Percentiles rank a stretch among this genome's conserved stretches.
phyloP scores from a whole-genome alignment of 2,329 filamentous ascomycete species.

The Calonectria pauciramosa region DNA sequence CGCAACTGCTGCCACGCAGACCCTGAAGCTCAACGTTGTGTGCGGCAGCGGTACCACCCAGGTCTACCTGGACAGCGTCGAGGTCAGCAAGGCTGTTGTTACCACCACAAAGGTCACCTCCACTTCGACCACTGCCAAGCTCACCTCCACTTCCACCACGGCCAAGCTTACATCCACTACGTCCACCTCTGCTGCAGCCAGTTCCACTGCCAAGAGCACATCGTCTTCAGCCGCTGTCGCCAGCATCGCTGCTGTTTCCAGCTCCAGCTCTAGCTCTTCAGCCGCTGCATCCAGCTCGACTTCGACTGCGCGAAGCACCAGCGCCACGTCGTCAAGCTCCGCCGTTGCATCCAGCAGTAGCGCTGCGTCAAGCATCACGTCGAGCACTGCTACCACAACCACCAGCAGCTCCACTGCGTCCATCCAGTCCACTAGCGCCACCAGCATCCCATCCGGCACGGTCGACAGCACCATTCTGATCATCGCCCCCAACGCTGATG shows the following conservation, averaged over 20 bases:
- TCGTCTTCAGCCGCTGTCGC: not conserved
- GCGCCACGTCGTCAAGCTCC: not conserved
- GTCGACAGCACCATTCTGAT: conserved; percentile 26
- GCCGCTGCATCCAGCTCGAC: not conserved
- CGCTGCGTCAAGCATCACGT: not conserved
- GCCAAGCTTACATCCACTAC: not conserved
- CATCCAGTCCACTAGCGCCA: conserved; percentile 10
- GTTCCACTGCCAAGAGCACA: not conserved
- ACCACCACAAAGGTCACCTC: conserved; percentile 1
- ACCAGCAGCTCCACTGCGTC: not conserved
- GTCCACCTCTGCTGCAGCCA: not conserved
- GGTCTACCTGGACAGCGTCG: not conserved
- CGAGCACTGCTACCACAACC: not conserved
- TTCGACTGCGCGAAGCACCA: not conserved
- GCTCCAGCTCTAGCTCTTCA: not conserved
- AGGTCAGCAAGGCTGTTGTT: not conserved
- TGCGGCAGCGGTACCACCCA: not conserved
- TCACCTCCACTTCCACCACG: not conserved
- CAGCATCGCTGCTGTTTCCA: not conserved
- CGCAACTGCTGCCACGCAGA: not conserved
- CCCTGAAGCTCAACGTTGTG: not conserved
- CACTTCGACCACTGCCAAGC: not conserved
- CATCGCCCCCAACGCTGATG: conserved; percentile 14
- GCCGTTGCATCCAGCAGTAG: not conserved
- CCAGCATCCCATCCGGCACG: conserved; percentile 8